Evolutionary conservation across 371 early-diverging fungal genomes (phyloP), one percentile per base, ranked within the genome.

Genomic region (Catenaria anguillulae): DNA sequence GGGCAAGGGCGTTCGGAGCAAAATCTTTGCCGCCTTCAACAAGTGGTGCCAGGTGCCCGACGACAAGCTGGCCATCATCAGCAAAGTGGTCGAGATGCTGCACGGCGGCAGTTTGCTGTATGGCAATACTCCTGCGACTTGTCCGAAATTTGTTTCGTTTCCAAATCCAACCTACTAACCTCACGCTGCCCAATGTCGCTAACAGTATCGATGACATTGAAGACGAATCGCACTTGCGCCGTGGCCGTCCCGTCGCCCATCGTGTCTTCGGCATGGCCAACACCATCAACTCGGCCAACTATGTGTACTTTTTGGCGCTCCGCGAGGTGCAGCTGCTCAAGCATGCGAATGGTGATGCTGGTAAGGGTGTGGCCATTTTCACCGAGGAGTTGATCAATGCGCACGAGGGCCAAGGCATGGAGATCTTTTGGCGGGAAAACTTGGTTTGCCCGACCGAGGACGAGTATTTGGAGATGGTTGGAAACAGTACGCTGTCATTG

Each of bases 361-460:
- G 58, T 13, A 33, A 70, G 31, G 76, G 88, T 70, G 80, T 93
- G 8, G 66, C 76, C 4, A 86, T 92, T 55, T 95, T 88, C 67
- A 86, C 92, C 1, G 88, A 90, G 61, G 96, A 97, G 71, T 66
- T 97, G 31, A 59, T 93, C 48, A 85, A 88, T 60, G 71, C 95
- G 62, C 98, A 97, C 68, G 76, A 83, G 48, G 98, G 98, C 4
- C 98, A 97, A 75, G 97, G 97, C 35, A 87, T 88, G 82, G 90
- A 89, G 46, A 71, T 89, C 34, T 80, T 85, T 48, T 91, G 88
- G 92, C 76, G 98, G 24, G 98, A 97, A 61, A 84, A 81, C 10
- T 67, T 83, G 55, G 84, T 73, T 2, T 89, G 90, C 70, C 92
- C 92, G 0, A 84, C 84, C 4, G 91, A 94, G 68, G 78, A 83